Base-by-base conservation (phyloP, 352 stramenopile genomes). In the Pythium phragmiticola region DNA sequence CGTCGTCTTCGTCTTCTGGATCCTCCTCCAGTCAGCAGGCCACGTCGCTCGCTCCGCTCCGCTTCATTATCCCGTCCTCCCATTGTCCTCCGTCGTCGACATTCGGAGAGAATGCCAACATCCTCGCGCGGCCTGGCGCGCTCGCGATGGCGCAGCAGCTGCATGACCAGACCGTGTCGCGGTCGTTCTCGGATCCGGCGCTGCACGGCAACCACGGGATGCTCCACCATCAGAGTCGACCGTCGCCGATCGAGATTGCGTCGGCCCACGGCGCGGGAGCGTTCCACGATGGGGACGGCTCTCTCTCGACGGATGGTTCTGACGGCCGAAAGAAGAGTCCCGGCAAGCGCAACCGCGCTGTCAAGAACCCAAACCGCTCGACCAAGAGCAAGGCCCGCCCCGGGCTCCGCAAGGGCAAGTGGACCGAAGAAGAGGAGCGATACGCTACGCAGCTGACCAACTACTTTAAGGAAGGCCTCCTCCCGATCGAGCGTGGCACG, bases 321-420 rank as follows among this genome's bases (percentile, higher is more conserved):
- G 57, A 69, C 7, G 33, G 26, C 26, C 76, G 39, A n/a, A 86
- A 88, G 69, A 89, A 88, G 60, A 71, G 70, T 14, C 58, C 66
- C 3, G 46, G 69, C 19, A 89, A 88, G 66, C 78, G 82, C 53
- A 66, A 69, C 28, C 82, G 82, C 6, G 61, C 65, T 7, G 69
- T 80, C 39, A 92, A 92, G 63, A 75, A 80, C 57, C 74, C 77
- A 1, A 89, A 71, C 55, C 72, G 83, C 0, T 92, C 83, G 34
- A 92, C 83, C 21, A 92, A 92, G 65, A 93, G 84, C 74, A 95
- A 95, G 69, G 84, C 84, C 11, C 80, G 84, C 13, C 86, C 86
- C n/a, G 86, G 86, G 6, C 82, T 95, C 11, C 82, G 86, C 46
- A 93, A 93, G 69, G 86, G 86, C 56, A 95, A 95, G 63, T 95